Base-by-base conservation (phyloP, 2,329 filamentous ascomycete genomes). In the Alternaria ventricosa region DNA sequence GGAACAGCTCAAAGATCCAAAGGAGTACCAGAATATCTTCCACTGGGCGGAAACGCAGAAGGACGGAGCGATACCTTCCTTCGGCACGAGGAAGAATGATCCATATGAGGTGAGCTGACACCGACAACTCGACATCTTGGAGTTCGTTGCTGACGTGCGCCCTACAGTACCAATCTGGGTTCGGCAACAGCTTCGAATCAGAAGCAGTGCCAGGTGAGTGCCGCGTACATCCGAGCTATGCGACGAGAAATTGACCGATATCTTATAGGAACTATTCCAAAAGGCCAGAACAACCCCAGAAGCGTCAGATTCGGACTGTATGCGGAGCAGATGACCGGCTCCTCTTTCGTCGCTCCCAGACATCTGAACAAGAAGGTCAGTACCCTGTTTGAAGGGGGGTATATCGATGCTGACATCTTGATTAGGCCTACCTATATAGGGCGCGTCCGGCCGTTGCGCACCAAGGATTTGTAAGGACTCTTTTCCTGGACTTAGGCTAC, bases 1-100 rank as follows among this genome's bases (percentile, higher is more conserved):
- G 43, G 55, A 71, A 18, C 59, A 65, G 28, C 57, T 74, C 65
- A 58, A 79, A 71, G 64, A 81, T 68, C 75, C 82, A 58, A 67
- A 79, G 56, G 68, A 79, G 54, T 79, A 79, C 55, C 77, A 79
- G 61, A 71, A 76, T 18, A 79, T 78, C 51, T 80, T 80, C 66
- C 78, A 79, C 71, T 88, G 87, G 87, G 87, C 86, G 0, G 86
- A 87, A 71, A 88, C 86, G n/a, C 87, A 88, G 67, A 83, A 87
- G 70, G 82, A 88, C 71, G 87, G 84, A 0, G 71, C 80, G 0
- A 83, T 88, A 25, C 86, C 86, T 11, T 87, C 86, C 0, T 88
- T 88, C 67, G 81, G 78, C 4, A 82, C 80, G 64, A 83, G 82
- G 75, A 86, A 77, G 76, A 88, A 86, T 66, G 85, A 87, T 71